phyloP scores from a whole-genome alignment of 306 rosid genomes.

The Trifolium repens region DNA sequence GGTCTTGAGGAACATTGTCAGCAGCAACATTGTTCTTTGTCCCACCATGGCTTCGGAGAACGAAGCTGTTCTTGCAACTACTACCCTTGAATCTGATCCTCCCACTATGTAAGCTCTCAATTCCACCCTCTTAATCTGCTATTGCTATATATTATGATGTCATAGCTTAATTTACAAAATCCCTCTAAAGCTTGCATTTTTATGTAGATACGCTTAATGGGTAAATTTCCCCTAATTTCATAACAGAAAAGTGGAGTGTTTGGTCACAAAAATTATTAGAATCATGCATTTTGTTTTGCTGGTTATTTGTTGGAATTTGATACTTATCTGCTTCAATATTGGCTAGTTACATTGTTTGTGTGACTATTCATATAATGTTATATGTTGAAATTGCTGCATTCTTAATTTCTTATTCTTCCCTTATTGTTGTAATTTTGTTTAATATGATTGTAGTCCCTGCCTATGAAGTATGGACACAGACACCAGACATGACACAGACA shows the following conservation, averaged over 20 bases:
- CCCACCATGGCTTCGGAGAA: conserved; percentile 2
- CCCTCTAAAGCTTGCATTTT: conserved; percentile 6
- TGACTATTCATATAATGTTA: not conserved
- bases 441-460: no score
- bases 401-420: not conserved
- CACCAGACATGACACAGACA: no score
- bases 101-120: conserved; percentile 6
- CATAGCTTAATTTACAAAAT: not conserved
- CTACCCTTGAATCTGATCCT: not conserved
- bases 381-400: not conserved
- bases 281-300: no score
- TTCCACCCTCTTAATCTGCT: not conserved
- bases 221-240: not conserved
- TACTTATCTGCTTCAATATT: not conserved
- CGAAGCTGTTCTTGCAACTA: not conserved
- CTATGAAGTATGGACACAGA: no score
- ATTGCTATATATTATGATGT: not conserved
- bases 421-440: not conserved
- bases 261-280: no score
- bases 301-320: not conserved
- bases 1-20: not conserved
- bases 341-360: not conserved
- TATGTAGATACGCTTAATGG: not conserved
- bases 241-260: no score
- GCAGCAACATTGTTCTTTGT: not conserved